Conservation (phyloP, 345 rosid genomes). For the Chamaenerion angustifolium region DNA sequence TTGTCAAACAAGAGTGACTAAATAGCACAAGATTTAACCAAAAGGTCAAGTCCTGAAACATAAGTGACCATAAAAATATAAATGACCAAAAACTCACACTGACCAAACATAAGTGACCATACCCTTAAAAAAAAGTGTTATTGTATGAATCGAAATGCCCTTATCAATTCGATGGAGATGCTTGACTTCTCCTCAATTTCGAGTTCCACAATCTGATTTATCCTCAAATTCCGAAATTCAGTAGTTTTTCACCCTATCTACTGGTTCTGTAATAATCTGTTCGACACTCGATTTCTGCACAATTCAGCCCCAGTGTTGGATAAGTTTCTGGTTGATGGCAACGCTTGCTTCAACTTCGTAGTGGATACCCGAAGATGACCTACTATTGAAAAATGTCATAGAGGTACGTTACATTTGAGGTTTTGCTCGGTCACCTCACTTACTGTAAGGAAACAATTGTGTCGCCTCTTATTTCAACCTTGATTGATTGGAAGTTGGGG, state of each 20-base stretch:
- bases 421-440: not conserved
- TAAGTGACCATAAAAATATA: no score
- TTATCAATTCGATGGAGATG: not conserved
- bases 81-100: no score
- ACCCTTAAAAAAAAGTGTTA: no score
- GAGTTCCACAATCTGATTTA: not conserved
- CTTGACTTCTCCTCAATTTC: not conserved
- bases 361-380: conserved; percentile 57
- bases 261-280: not conserved
- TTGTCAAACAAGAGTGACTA: no score
- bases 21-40: no score
- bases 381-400: conserved; percentile 49
- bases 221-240: not conserved
- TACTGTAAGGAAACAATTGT: no score
- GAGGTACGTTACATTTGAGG: conserved; percentile 26
- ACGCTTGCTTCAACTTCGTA: conserved; percentile 19
- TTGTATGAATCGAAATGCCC: no score
- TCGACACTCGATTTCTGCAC: not conserved
- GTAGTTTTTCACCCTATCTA: not conserved
- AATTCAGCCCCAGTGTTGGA: not conserved
- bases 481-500: no score
- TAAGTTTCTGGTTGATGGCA: conserved; percentile 13
- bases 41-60: no score
- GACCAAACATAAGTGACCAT: no score
- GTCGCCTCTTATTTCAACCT: no score